These are phyloP conservation scores for Fragilaria crotonensis DNA, from an alignment of 108 stramenopile species.

Conservation along the genomic window DNA sequence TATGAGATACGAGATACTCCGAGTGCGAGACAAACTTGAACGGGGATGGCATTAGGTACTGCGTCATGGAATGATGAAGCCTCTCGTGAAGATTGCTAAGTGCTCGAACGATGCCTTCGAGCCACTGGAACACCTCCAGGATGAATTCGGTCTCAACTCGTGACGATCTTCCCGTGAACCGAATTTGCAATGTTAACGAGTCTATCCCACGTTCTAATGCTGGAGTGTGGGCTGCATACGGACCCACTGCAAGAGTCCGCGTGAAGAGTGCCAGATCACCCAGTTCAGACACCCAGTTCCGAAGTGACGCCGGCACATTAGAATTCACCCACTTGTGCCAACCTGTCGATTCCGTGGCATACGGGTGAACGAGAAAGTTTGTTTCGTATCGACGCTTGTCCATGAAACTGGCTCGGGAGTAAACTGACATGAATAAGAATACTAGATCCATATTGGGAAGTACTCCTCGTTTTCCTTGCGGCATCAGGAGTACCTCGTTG, in stretches of 20 bases:
- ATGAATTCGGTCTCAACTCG: constrained; percentile 6
- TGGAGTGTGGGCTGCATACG: constrained; percentile 51
- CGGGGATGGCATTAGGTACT: constrained; percentile 66
- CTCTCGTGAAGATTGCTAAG: constrained; percentile 81
- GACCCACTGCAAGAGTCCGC: constrained; percentile 22
- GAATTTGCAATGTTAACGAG: constrained; percentile 59
- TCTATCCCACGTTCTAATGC: constrained; percentile 76
- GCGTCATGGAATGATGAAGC: constrained; percentile 74
- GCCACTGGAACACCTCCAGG: constrained; percentile 43
- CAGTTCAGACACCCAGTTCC: constrained; percentile 39
- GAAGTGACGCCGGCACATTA: constrained; percentile 13
- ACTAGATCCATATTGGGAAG: constrained; percentile 82
- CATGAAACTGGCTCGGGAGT: neutral
- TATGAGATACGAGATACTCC: constrained; percentile 70
- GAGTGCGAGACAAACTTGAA: constrained; percentile 75
- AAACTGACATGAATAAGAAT: constrained; percentile 40
- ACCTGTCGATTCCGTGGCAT: neutral
- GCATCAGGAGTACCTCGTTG: constrained; percentile 38
- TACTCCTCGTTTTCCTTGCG: constrained; percentile 64
- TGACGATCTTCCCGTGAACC: constrained; percentile 6
- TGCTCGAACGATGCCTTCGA: constrained; percentile 52
- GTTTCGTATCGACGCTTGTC: constrained; percentile 1
- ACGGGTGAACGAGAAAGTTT: constrained; percentile 10
- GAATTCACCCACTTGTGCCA: constrained; percentile 1
- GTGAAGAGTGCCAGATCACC: constrained; percentile 40